A percentile compares a stretch with the other conserved stretches of the same genome.
Conservation (phyloP, 345 rosid genomes). For the Excoecaria cochinchinensis region DNA sequence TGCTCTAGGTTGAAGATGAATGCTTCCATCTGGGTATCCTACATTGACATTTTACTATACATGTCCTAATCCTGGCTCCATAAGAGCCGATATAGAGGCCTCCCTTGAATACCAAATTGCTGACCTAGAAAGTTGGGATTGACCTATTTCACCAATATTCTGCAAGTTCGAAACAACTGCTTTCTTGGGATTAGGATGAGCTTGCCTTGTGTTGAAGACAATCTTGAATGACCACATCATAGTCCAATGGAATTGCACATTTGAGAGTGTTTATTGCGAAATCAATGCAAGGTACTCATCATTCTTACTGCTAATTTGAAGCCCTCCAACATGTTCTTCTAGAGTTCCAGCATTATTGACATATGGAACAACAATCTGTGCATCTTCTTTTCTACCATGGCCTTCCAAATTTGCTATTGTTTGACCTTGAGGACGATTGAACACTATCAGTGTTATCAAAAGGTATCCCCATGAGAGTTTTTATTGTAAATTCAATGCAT, state of each 20-base stretch:
- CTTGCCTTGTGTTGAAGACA: constrained; percentile 34
- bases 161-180: constrained; percentile 30
- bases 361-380: constrained; percentile 7
- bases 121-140: constrained; percentile 37
- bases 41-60: constrained; percentile 16
- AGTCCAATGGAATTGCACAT: constrained; percentile 64
- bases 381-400: constrained; percentile 25
- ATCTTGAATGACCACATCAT: constrained; percentile 35
- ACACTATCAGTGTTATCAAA: constrained; percentile 39
- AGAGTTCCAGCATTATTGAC: constrained; percentile 8
- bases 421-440: constrained; percentile 35
- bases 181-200: constrained; percentile 38
- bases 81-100: constrained; percentile 18
- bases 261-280: constrained; percentile 92
- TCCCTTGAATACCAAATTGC: constrained; percentile 35
- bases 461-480: constrained; percentile 72
- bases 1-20: constrained; percentile 21
- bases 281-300: constrained; percentile 73
- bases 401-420: constrained; percentile 22
- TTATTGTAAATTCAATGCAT: constrained; percentile 94
- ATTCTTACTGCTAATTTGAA: constrained; percentile 12
- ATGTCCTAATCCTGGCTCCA: constrained; percentile 25
- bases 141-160: constrained; percentile 33
- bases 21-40: constrained; percentile 27
- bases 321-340: constrained; percentile 18